A percentile compares a stretch with the other conserved stretches of the same genome.
Conservation (phyloP, 495 filamentous ascomycete genomes). For the Neurospora terricola region DNA sequence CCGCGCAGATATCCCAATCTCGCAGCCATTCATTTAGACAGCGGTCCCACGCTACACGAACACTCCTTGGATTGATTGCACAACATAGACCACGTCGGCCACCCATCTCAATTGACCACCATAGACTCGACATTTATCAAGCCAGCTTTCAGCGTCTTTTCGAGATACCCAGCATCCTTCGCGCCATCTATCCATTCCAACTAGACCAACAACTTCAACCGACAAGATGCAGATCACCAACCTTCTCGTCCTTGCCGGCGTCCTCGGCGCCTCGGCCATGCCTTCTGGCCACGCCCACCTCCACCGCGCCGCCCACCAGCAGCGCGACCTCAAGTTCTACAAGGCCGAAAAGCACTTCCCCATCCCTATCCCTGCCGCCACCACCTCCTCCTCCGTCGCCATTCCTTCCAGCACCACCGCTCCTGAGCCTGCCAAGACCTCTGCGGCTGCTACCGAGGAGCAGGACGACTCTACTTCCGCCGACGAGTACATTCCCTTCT, state of each 20-base stretch:
- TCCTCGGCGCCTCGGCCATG: slow-evolving; percentile 17
- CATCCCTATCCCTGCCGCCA: slow-evolving; percentile 1
- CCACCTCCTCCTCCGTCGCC: neutral
- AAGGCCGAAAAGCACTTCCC: slow-evolving; percentile 15
- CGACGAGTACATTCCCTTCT: slow-evolving; percentile 15
- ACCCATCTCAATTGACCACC: neutral
- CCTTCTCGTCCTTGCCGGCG: slow-evolving; percentile 20
- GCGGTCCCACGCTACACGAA: slow-evolving; percentile 10
- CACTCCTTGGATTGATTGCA: slow-evolving; percentile 7
- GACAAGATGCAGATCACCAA: slow-evolving; percentile 21
- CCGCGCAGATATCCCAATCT: slow-evolving; percentile 23
- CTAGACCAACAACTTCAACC: slow-evolving; percentile 1
- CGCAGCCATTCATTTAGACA: slow-evolving; percentile 19
- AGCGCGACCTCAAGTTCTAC: slow-evolving; percentile 12
- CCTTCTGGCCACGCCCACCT: slow-evolving; percentile 25
- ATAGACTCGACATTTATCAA: neutral
- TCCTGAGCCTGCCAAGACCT: neutral
- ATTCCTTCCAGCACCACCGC: neutral
- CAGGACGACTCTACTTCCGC: neutral
- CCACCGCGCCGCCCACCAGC: slow-evolving; percentile 17
- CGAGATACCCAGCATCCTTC: neutral
- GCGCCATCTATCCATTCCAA: neutral
- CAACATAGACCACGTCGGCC: slow-evolving; percentile 9
- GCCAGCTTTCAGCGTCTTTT: neutral
- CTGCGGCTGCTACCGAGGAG: neutral